Evolutionary conservation across 2,329 filamentous ascomycete genomes (phyloP), one percentile per base, ranked within the genome.

Genomic region (Colletotrichum sublineola): DNA sequence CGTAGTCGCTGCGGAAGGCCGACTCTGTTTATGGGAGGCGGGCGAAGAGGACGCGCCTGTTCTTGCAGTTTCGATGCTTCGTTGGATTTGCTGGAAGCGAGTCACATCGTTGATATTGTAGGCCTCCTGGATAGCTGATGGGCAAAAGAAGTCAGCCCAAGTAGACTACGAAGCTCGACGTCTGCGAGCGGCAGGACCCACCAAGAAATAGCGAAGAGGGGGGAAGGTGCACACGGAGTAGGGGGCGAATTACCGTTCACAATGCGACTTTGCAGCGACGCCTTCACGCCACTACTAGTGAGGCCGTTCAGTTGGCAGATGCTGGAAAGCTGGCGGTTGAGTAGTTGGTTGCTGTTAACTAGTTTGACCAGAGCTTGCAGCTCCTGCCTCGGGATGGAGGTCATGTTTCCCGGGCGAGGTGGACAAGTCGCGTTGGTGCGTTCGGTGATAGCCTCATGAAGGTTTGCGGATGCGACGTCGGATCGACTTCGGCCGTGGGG

Each of bases 211-310:
- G 53, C 64, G 69, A 46, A 71, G 73, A 33, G 50, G 63, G 56
- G 61, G 56, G 53, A 68, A 60, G 57, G 53, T 71, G 70, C 58
- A 62, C 74, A 15, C 57, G 53, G 64, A 53, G 33, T 31, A 60
- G 70, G 64, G 68, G 74, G 58, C 68, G 66, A 90, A 93, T 82
- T 86, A 98, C 96, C 89, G 71, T 89, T 86, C 74, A 92, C 89
- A 73, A 98, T 93, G 77, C 96, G 92, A 71, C 85, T 84, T 82
- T 97, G 95, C 72, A 98, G 85, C 53, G 93, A 89, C 44, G 91
- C 90, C 86, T 99, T 99, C 78, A 96, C 92, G 29, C 96, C 96
- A 38, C 92, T 93, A 73, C 94, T 92, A 75, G 90, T 88, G 46
- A 97, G 85, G 58, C 91, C 89, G 83, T 97, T 94, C 73, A 89